These are phyloP conservation scores for Cutaneotrichosporon sp. DNA, from an alignment of 1,284 basidiomycete species.

Conservation along the genomic window DNA sequence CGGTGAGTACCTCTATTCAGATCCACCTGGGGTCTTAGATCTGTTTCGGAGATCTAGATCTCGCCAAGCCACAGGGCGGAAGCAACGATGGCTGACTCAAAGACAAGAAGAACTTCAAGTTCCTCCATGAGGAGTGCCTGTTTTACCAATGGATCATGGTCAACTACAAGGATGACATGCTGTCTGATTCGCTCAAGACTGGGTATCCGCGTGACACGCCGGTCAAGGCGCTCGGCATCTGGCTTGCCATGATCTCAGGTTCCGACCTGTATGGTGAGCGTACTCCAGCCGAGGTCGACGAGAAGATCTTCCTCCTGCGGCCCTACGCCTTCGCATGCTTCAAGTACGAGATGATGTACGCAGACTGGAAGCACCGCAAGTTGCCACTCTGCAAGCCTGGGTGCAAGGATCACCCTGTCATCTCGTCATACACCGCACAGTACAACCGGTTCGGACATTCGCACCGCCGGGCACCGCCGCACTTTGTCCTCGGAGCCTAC, in stretches of 20 bases:
- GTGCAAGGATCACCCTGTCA: slow-evolving; percentile 29
- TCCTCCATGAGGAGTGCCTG: slow-evolving; percentile 46
- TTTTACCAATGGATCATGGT: slow-evolving; percentile 45
- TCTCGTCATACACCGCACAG: slow-evolving; percentile 33
- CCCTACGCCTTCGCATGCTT: slow-evolving; percentile 59
- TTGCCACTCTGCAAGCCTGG: slow-evolving; percentile 45
- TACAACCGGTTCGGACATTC: slow-evolving; percentile 48
- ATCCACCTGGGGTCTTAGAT: not conserved
- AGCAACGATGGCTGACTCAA: slow-evolving; percentile 4
- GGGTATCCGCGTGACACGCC: slow-evolving; percentile 52
- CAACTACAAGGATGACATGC: slow-evolving; percentile 48
- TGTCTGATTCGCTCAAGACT: slow-evolving; percentile 50
- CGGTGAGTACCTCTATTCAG: slow-evolving; percentile 42
- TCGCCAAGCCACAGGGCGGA: not conserved
- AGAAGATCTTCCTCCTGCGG: slow-evolving; percentile 57
- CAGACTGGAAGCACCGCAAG: slow-evolving; percentile 53
- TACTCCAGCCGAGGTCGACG: slow-evolving; percentile 53
- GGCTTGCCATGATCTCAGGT: slow-evolving; percentile 43
- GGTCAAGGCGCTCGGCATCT: slow-evolving; percentile 43
- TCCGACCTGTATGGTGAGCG: slow-evolving; percentile 39
- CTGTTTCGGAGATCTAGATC: not conserved
- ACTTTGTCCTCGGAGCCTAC: slow-evolving; percentile 39
- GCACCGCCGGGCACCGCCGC: slow-evolving; percentile 44
- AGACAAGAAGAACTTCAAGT: slow-evolving; percentile 52
- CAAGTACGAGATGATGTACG: slow-evolving; percentile 55